A percentile compares a stretch with the other conserved stretches of the same genome.
These are phyloP conservation scores for Microdochium paspali DNA, from an alignment of 2,329 filamentous ascomycete genomes.

Conservation along the genomic window DNA sequence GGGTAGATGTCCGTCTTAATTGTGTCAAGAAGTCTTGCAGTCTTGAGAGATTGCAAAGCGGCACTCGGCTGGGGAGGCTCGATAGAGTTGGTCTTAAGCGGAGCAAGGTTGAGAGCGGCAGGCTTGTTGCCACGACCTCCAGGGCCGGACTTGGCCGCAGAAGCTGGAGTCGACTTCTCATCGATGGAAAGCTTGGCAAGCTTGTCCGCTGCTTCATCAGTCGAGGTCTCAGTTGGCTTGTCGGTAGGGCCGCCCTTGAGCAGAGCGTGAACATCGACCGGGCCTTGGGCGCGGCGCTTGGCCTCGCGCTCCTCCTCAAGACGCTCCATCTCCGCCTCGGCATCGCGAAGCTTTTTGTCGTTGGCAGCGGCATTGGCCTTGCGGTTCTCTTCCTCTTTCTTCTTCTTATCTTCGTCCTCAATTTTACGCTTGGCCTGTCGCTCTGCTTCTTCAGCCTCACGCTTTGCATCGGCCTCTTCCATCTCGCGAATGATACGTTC, in stretches of 20 bases:
- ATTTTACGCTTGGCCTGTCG: slow-evolving; percentile 26
- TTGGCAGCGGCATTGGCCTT: slow-evolving; percentile 42
- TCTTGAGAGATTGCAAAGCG: slow-evolving; percentile 86
- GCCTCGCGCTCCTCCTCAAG: slow-evolving; percentile 62
- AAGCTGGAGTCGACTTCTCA: slow-evolving; percentile 41
- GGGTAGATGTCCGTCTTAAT: slow-evolving; percentile 77
- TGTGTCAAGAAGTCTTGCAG: slow-evolving; percentile 77
- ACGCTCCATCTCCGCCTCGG: slow-evolving; percentile 63
- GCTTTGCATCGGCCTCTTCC: slow-evolving; percentile 43
- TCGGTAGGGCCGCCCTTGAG: slow-evolving; percentile 29
- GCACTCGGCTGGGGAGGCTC: slow-evolving; percentile 91
- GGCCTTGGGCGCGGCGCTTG: slow-evolving; percentile 38
- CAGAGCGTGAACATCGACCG: slow-evolving; percentile 25
- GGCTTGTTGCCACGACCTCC: slow-evolving; percentile 62
- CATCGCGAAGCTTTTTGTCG: slow-evolving; percentile 60
- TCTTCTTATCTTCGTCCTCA: slow-evolving; percentile 34
- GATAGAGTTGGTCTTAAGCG: slow-evolving; percentile 71
- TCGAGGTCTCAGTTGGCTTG: slow-evolving; percentile 27
- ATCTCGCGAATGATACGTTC: slow-evolving; percentile 54
- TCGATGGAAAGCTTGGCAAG: slow-evolving; percentile 40
- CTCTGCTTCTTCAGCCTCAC: slow-evolving; percentile 38
- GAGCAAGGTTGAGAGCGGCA: slow-evolving; percentile 75
- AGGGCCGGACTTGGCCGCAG: slow-evolving; percentile 38
- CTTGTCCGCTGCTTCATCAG: slow-evolving; percentile 35
- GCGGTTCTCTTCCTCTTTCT: slow-evolving; percentile 30